Evolutionary conservation across 371 early-diverging fungal genomes (phyloP).

Genomic region (Fennellomyces sp.): DNA sequence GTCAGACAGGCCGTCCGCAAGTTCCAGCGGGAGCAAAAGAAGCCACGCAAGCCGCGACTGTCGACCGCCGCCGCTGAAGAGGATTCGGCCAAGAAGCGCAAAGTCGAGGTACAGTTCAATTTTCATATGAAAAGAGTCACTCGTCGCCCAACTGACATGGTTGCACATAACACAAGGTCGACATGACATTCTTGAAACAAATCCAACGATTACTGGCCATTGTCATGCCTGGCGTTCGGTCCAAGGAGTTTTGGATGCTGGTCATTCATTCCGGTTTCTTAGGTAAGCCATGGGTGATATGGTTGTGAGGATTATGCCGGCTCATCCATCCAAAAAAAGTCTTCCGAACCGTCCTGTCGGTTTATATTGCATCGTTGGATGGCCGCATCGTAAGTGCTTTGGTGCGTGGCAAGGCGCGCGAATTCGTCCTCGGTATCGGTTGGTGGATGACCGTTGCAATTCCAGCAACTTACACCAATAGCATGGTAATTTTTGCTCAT

Average conservation of each 20-base stretch:
- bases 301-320: too few relatives aligned
- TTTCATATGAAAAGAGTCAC: too few relatives aligned
- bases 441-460: constrained; percentile 94
- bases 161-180: constrained; percentile 49
- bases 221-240: constrained; percentile 77
- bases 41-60: constrained; percentile 6
- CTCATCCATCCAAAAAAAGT: constrained; percentile 37
- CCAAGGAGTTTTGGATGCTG: constrained; percentile 82
- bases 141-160: too few relatives aligned
- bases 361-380: constrained; percentile 90
- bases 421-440: constrained; percentile 79
- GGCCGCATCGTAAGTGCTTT: constrained; percentile 91
- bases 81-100: constrained; percentile 25
- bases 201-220: constrained; percentile 71
- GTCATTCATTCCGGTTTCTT: constrained; percentile 82
- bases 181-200: constrained; percentile 75
- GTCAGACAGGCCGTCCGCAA: constrained; percentile 23
- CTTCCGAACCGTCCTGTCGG: constrained; percentile 83
- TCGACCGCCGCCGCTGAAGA: constrained; percentile 5
- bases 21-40: constrained; percentile 25
- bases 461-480: constrained; percentile 96
- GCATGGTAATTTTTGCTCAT: too few relatives aligned
- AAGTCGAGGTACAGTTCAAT: constrained; percentile 38
- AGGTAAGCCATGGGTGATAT: constrained; percentile 39
- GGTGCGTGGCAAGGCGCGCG: constrained; percentile 75